Percentiles rank a stretch among this genome's conserved stretches.
Conservation (phyloP, 1,284 basidiomycete genomes). For the Bjerkandera adusta region DNA sequence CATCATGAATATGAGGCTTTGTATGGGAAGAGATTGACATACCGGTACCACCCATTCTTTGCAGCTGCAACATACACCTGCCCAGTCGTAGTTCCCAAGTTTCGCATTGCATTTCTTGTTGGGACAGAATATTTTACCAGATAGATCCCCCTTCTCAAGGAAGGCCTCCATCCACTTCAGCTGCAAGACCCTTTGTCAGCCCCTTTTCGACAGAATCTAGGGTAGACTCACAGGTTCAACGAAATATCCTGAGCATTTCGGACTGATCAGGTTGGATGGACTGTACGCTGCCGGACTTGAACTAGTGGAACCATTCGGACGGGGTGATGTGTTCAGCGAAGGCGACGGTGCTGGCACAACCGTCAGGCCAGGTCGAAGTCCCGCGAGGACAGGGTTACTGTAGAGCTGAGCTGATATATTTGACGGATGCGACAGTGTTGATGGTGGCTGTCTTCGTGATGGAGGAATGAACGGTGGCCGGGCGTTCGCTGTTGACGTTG, state of each 20-base stretch:
- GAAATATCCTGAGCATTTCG: conserved; percentile 93
- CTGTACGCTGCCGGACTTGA: conserved; percentile 31
- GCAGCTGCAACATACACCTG: conserved; percentile 90
- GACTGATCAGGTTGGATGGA: conserved; percentile 69
- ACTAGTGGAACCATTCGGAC: no score
- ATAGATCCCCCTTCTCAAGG: conserved; percentile 70
- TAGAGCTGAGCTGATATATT: conserved; percentile 51
- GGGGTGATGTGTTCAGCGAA: conserved; percentile 18
- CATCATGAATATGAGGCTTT: conserved; percentile 1
- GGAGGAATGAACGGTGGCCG: conserved; percentile 14
- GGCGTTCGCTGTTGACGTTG: conserved; percentile 5
- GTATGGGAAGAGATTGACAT: conserved; percentile 30
- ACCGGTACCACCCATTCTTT: conserved; percentile 90
- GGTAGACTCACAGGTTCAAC: conserved; percentile 79
- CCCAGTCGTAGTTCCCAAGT: conserved; percentile 97
- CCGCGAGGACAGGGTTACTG: conserved; percentile 53
- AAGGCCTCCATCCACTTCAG: conserved; percentile 95
- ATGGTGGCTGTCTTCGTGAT: conserved; percentile 6
- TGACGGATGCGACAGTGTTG: conserved; percentile 31
- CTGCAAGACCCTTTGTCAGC: conserved; percentile 32
- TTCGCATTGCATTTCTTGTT: conserved; percentile 88
- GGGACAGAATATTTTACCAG: conserved; percentile 90
- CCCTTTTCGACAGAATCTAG: not conserved
- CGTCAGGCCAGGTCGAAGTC: conserved; percentile 36
- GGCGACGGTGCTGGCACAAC: conserved; percentile 32